Percentiles rank a stretch among this genome's conserved stretches.
phyloP scores from a whole-genome alignment of 306 rosid species.

The Potentilla sterilis region DNA sequence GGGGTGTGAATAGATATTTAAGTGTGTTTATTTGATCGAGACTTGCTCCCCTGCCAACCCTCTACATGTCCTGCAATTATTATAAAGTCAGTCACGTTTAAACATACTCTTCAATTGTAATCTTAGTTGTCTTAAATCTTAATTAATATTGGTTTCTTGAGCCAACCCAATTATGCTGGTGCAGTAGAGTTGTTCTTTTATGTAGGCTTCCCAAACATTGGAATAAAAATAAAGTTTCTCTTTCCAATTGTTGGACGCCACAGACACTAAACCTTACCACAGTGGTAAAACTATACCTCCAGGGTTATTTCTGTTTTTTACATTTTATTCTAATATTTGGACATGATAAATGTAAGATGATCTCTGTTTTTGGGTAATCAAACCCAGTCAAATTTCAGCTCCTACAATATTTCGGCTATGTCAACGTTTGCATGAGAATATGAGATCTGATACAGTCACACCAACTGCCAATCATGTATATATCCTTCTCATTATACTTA shows the following conservation, averaged over 20 bases:
- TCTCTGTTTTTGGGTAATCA: neutral
- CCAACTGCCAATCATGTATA: neutral
- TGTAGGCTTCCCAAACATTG: too few species aligned
- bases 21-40: neutral
- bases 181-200: too few species aligned
- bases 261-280: too few species aligned
- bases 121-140: neutral
- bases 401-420: neutral
- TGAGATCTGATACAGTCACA: neutral
- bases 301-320: too few species aligned
- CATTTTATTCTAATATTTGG: neutral
- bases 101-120: neutral
- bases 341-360: too few species aligned
- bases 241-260: too few species aligned
- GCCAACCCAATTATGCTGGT: neutral
- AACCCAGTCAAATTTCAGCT: neutral
- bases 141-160: too few species aligned
- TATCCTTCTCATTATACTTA: neutral
- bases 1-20: too few species aligned
- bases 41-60: neutral
- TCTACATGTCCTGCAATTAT: neutral
- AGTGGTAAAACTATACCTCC: too few species aligned
- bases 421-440: neutral
- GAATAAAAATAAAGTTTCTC: too few species aligned
- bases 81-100: neutral